These are phyloP conservation scores for Neurospora intermedia DNA, from an alignment of 495 filamentous ascomycete species.

Conservation along the genomic window DNA sequence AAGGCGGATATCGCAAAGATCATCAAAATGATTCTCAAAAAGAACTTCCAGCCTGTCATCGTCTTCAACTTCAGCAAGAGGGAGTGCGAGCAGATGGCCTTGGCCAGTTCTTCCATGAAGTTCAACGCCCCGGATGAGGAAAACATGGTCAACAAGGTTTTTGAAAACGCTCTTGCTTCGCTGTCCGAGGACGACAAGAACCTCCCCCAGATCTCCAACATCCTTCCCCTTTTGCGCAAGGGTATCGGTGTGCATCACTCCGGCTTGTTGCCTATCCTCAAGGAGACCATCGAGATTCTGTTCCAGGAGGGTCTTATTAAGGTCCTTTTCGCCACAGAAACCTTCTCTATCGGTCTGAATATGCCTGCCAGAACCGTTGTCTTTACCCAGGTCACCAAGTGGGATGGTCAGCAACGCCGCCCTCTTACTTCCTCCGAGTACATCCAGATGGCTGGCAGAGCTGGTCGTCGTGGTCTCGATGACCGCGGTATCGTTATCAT, in stretches of 20 bases:
- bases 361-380: slow-evolving; percentile 99
- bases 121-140: slow-evolving; percentile 98
- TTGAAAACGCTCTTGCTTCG: slow-evolving; percentile 77
- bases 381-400: slow-evolving; percentile 92
- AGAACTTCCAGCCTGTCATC: slow-evolving; percentile 92
- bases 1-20: slow-evolving; percentile 90
- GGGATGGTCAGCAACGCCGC: slow-evolving; percentile 69
- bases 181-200: slow-evolving; percentile 83
- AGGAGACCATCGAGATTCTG: slow-evolving; percentile 97
- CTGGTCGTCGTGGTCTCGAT: slow-evolving; percentile 91
- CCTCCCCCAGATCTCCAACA: slow-evolving; percentile 81
- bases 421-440: slow-evolving; percentile 95
- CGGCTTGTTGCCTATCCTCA: slow-evolving; percentile 87
- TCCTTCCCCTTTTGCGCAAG: slow-evolving; percentile 77
- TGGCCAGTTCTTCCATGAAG: slow-evolving; percentile 73
- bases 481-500: slow-evolving; percentile 98
- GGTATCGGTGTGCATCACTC: slow-evolving; percentile 98
- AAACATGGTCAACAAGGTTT: slow-evolving; percentile 87
- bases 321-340: slow-evolving; percentile 94
- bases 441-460: slow-evolving; percentile 96
- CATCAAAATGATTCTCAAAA: slow-evolving; percentile 95
- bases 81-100: slow-evolving; percentile 77
- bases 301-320: slow-evolving; percentile 98
- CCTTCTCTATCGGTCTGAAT: slow-evolving; percentile 96
- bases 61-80: slow-evolving; percentile 99